Evolutionary conservation across 2,329 filamentous ascomycete species (phyloP).

Genomic region (Ophiocordyceps unilateralis): DNA sequence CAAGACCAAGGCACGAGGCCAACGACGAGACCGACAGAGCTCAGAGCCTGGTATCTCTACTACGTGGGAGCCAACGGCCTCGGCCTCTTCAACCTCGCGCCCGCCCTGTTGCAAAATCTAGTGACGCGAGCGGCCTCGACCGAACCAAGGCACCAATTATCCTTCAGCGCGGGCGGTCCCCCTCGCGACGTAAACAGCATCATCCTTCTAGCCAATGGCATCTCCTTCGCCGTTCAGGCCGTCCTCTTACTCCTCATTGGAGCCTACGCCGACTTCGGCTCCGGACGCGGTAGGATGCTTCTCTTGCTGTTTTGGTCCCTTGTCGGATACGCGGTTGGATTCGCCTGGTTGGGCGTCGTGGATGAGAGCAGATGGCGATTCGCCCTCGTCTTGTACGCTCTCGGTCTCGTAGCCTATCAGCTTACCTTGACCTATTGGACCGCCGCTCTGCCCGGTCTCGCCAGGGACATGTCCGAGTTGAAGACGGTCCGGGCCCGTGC

Average conservation of each 20-base stretch:
- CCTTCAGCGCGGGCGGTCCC: conserved; percentile 30
- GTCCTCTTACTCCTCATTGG: conserved; percentile 35
- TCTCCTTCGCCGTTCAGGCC: conserved; percentile 50
- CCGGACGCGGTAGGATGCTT: conserved; percentile 41
- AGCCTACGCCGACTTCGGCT: conserved; percentile 45
- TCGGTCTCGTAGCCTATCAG: conserved; percentile 49
- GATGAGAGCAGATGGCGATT: conserved; percentile 39
- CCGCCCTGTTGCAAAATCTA: conserved; percentile 47
- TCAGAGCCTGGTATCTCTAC: conserved; percentile 23
- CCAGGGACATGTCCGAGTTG: conserved; percentile 17
- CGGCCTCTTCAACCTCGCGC: conserved; percentile 45
- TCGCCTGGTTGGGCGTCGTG: conserved; percentile 51
- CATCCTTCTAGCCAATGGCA: conserved; percentile 47
- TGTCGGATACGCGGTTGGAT: conserved; percentile 45
- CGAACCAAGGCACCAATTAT: too few relatives aligned
- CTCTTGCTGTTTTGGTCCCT: conserved; percentile 38
- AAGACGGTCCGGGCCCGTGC: conserved; percentile 5
- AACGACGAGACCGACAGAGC: conserved; percentile 9
- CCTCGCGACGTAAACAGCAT: conserved; percentile 46
- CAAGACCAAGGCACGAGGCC: not conserved
- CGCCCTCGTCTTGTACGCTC: conserved; percentile 45
- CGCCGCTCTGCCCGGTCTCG: conserved; percentile 30
- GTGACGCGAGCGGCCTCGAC: conserved; percentile 38
- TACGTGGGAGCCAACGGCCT: conserved; percentile 51
- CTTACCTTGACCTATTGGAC: conserved; percentile 54